Conservation (phyloP, 345 rosid species). For the Boechera retrofracta region DNA sequence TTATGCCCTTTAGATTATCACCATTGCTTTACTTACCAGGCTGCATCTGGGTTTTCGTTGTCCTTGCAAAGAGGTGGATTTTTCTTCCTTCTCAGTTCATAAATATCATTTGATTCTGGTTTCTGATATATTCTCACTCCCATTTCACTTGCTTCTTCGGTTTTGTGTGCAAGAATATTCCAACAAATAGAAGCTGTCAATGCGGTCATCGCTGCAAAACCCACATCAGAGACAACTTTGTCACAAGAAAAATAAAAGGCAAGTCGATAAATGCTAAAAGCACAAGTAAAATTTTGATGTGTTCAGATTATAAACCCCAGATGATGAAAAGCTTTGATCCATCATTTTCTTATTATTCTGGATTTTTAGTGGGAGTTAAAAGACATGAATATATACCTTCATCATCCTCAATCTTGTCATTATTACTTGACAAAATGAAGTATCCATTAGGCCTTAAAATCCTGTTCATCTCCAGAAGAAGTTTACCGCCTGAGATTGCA, state of each 20-base stretch:
- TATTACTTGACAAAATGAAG: slow-evolving; percentile 81
- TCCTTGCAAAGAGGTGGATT: slow-evolving; percentile 88
- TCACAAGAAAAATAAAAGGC: slow-evolving; percentile 12
- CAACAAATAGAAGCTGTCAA: slow-evolving; percentile 89
- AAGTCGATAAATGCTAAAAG: neutral
- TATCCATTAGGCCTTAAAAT: slow-evolving; percentile 87
- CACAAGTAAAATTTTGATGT: neutral
- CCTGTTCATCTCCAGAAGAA: slow-evolving; percentile 93
- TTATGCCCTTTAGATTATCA: neutral
- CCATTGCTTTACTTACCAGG: slow-evolving; percentile 65
- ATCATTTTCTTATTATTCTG: neutral
- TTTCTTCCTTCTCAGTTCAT: slow-evolving; percentile 79
- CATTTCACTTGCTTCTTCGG: slow-evolving; percentile 88
- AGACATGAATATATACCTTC: slow-evolving; percentile 59
- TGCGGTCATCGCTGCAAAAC: slow-evolving; percentile 66
- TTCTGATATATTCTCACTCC: slow-evolving; percentile 92
- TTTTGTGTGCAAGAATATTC: slow-evolving; percentile 92
- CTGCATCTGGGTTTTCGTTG: slow-evolving; percentile 88
- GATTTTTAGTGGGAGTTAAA: neutral
- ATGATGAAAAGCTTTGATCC: neutral
- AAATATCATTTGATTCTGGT: slow-evolving; percentile 87
- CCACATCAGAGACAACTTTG: slow-evolving; percentile 13
- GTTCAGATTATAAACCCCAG: neutral
- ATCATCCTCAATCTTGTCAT: slow-evolving; percentile 74
- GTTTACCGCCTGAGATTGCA: slow-evolving; percentile 67